These are phyloP conservation scores for Fusarium praegraminearum DNA, from an alignment of 2,329 filamentous ascomycete genomes.

Conservation along the genomic window DNA sequence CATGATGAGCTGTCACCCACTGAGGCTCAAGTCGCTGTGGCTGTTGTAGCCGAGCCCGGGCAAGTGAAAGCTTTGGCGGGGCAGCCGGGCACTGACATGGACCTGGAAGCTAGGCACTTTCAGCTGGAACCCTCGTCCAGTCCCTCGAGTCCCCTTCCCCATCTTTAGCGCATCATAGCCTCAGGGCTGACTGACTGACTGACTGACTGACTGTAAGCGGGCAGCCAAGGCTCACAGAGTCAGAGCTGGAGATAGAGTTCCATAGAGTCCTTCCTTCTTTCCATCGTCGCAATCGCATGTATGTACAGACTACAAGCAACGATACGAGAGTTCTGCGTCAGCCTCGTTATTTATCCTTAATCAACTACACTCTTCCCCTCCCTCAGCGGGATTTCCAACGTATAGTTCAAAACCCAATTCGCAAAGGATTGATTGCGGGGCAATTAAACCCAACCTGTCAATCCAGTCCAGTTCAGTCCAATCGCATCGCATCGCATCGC, in stretches of 20 bases:
- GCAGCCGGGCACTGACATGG: not conserved
- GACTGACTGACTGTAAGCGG: conserved; percentile 10
- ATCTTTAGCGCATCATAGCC: conserved; percentile 11
- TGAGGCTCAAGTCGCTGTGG: conserved; percentile 31
- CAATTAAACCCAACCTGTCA: conserved; percentile 15
- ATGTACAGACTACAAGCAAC: conserved; percentile 3
- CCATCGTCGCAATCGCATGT: conserved; percentile 14
- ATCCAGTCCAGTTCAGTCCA: not conserved
- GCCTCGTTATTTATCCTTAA: not conserved
- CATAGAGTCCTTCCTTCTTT: not conserved
- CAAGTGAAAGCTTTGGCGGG: conserved; percentile 22
- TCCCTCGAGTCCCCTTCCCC: not conserved
- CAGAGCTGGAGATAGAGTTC: conserved; percentile 7
- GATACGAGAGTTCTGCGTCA: not conserved
- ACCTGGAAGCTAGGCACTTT: not conserved
- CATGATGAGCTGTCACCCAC: conserved; percentile 11
- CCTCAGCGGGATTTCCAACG: not conserved
- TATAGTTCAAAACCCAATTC: conserved; percentile 2
- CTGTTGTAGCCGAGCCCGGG: not conserved
- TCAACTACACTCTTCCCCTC: not conserved
- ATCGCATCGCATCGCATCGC: not conserved
- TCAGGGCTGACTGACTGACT: conserved; percentile 6
- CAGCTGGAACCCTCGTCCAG: not conserved
- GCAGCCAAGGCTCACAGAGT: conserved; percentile 26
- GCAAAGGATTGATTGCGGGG: conserved; percentile 42